Base-by-base conservation (phyloP, 2,329 filamentous ascomycete genomes). In the Diaporthe eres region DNA sequence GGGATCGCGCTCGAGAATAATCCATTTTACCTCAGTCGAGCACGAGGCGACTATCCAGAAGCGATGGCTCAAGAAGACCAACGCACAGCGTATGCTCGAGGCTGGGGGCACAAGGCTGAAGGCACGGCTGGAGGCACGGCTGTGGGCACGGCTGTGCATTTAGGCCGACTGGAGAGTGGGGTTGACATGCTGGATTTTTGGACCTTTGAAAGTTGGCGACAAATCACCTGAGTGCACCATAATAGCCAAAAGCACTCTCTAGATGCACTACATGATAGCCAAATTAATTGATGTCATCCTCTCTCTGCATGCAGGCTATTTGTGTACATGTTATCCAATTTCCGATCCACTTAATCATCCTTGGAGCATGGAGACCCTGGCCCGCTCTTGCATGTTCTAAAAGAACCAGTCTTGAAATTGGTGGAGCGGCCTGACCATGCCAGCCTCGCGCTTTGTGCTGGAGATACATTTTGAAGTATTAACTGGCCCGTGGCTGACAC, bases 51-150 rank as follows among this genome's bases (percentile, higher is more conserved):
- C 84, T 0, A 86, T 92, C 15, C 85, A 86, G 72, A 89, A 86
- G 77, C 85, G 90, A 51, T 92, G 90, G 90, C 76, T 78, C 3
- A 91, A 91, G 78, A 91, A 90, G 81, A 86, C 84, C 2, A 84
- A 82, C 13, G 70, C 82, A 22, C 87, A 91, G 79, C 83, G 86
- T n/a, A 39, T 39, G 37, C 37, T 39, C 37, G 37, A 39, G 37
- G 37, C 37, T 39, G 37, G 25, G 51, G 25, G 9, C 10, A 13
- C 8, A 2, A 13, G 51, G 51, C 51, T 55, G 51, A 3, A 5
- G 25, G 51, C 15, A 12, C 55, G 17, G 55, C 53, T 57, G 51
- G 12, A 13, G 25, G 51, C 17, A 12, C 55, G 17, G 53, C 53
- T 55, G 53, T 1, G 7, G 49, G 49, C 22, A 4, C 49, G 49